phyloP scores from a whole-genome alignment of 1,284 basidiomycete species.

The Malassezia arunalokei region DNA sequence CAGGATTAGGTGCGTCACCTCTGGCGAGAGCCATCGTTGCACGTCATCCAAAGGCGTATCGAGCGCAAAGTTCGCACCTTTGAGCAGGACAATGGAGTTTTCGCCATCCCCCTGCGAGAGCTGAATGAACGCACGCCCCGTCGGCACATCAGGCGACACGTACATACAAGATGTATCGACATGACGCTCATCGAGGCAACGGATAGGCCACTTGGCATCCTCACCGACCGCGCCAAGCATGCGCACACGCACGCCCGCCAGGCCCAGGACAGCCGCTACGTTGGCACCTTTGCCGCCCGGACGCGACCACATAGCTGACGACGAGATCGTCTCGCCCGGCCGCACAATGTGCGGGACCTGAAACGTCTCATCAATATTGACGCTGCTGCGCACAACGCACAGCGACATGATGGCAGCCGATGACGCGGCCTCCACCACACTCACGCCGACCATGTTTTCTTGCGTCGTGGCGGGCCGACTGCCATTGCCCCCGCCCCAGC shows the following conservation, averaged over 20 bases:
- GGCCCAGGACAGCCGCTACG: constrained; percentile 32
- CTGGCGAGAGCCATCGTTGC: background rate
- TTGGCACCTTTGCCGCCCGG: constrained; percentile 45
- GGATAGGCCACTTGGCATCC: constrained; percentile 39
- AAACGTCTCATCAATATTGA: constrained; percentile 45
- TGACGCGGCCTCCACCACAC: background rate
- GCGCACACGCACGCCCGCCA: constrained; percentile 26
- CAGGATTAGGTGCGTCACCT: constrained; percentile 49
- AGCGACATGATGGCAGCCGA: background rate
- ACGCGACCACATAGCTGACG: constrained; percentile 23
- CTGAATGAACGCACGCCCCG: constrained; percentile 44
- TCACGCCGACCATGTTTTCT: constrained; percentile 31
- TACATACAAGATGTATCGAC: constrained; percentile 24
- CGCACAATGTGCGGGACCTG: constrained; percentile 34
- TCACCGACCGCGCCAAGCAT: constrained; percentile 34
- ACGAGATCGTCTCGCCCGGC: constrained; percentile 40
- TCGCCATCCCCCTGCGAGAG: constrained; percentile 37
- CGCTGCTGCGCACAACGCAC: constrained; percentile 37
- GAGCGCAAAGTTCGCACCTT: constrained; percentile 36
- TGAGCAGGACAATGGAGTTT: constrained; percentile 41
- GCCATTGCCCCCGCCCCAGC: constrained; percentile 30
- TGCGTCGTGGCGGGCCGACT: constrained; percentile 38
- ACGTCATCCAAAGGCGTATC: constrained; percentile 12
- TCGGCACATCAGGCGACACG: constrained; percentile 23
- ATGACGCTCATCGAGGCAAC: constrained; percentile 26